Base-by-base conservation (phyloP, 306 rosid genomes). In the Abrus pulchellus region DNA sequence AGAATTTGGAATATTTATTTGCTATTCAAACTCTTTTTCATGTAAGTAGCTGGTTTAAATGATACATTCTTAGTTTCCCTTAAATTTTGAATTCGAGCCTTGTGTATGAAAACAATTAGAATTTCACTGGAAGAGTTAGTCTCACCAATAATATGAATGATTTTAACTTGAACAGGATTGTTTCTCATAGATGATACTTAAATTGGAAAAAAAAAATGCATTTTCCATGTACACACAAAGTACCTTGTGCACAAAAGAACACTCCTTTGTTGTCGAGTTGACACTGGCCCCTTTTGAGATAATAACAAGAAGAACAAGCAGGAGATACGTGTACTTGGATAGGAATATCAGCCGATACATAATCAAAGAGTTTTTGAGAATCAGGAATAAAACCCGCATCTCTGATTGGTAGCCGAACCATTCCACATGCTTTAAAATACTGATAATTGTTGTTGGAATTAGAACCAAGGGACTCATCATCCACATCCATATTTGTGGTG, bases 221-320 rank as follows among this genome's bases (percentile, higher is more conserved):
- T 13, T 63, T 36, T 63, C 44, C 44, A 62, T 62, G 1, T 13
- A 62, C 40, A 40, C 3, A n/a, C 5, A 12, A 0, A 61, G 45
- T 44, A 76, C 80, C 80, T 76, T 76, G 20, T 6, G 63, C 63
- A 27, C 80, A 76, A 0, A 76, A 49, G 60, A 76, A 76, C 9
- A 49, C 49, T 11, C 64, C 80, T 29, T 48, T 20, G 40, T 3
- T 76, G 41, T 76, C 80, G 14, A 76, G 63, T 76, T 63, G 80
- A 76, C 80, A 76, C 14, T 20, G 83, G 69, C 72, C 83, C 34
- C 50, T 34, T 33, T 32, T 70, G 11, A 10, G 29, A 40, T 62
- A 1, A 65, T 33, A 33, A 72, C 83, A 80, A 11, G 34, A 33
- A 40, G 20, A 27, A 62, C 83, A 80, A 0, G 14, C 28, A 6